phyloP scores from a whole-genome alignment of 306 rosid species.

The Inga laurina region DNA sequence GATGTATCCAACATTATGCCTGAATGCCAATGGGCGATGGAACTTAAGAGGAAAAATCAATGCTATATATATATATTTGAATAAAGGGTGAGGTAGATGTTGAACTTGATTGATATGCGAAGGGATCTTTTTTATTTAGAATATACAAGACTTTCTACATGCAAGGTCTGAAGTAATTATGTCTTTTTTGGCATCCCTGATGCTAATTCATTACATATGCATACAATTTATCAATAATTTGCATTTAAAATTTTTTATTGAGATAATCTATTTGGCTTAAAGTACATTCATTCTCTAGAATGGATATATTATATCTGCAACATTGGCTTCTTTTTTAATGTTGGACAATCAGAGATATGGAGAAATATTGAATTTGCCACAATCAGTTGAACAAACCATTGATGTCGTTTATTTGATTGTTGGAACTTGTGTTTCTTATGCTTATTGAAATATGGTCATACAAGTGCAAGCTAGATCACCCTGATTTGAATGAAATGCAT shows the following conservation, averaged over 20 bases:
- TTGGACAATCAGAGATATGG: background rate
- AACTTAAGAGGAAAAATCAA: background rate
- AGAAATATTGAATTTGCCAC: background rate
- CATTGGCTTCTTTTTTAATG: background rate
- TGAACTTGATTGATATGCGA: background rate
- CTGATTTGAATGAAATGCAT: background rate
- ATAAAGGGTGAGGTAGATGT: background rate
- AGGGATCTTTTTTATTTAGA: background rate
- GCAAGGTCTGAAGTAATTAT: background rate
- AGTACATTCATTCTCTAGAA: background rate
- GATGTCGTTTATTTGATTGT: background rate
- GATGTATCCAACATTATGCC: background rate
- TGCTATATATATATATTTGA: background rate
- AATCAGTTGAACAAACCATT: background rate
- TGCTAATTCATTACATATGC: background rate
- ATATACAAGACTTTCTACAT: background rate
- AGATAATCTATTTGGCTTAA: background rate
- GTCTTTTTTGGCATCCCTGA: background rate
- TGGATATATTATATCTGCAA: background rate
- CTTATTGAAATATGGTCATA: background rate
- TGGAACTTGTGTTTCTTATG: background rate
- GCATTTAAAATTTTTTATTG: background rate
- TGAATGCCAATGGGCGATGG: background rate
- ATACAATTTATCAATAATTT: background rate
- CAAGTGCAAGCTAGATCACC: background rate